These are phyloP conservation scores for Comarum palustre DNA, from an alignment of 306 rosid genomes.

Conservation along the genomic window DNA sequence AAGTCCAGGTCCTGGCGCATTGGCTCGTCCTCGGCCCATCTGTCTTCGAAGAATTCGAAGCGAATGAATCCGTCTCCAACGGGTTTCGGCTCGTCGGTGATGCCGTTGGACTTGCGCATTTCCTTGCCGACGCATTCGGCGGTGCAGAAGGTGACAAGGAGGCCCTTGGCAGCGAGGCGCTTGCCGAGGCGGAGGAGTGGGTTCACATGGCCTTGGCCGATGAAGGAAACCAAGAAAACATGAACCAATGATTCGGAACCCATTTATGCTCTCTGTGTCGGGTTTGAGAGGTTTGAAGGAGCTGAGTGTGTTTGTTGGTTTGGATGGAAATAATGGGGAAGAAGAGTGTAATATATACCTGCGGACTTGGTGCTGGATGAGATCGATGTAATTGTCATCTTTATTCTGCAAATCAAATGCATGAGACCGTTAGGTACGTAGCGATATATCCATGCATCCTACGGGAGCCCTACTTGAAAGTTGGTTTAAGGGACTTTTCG, in stretches of 20 bases:
- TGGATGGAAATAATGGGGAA: neutral
- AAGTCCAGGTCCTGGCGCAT: constrained; percentile 11
- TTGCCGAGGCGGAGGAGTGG: constrained; percentile 65
- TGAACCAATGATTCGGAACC: constrained; percentile 32
- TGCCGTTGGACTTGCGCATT: constrained; percentile 39
- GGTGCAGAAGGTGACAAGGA: constrained; percentile 48
- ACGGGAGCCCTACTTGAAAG: neutral
- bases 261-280: constrained; percentile 21
- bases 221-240: constrained; percentile 51
- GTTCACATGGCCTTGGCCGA: constrained; percentile 79
- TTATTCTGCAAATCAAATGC: neutral
- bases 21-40: constrained; percentile 29
- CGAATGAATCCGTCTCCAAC: constrained; percentile 53
- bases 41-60: constrained; percentile 59
- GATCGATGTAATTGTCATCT: neutral
- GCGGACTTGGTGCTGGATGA: neutral
- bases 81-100: constrained; percentile 27
- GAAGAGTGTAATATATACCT: constrained; percentile 15
- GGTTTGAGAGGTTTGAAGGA: neutral
- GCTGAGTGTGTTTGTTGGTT: neutral
- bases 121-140: constrained; percentile 35
- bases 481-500: neutral
- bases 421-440: constrained; percentile 8
- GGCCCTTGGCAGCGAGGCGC: constrained; percentile 59
- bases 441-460: neutral